Evolutionary conservation across 106 monocot species (phyloP).

Genomic region (Ottelia alismoides): DNA sequence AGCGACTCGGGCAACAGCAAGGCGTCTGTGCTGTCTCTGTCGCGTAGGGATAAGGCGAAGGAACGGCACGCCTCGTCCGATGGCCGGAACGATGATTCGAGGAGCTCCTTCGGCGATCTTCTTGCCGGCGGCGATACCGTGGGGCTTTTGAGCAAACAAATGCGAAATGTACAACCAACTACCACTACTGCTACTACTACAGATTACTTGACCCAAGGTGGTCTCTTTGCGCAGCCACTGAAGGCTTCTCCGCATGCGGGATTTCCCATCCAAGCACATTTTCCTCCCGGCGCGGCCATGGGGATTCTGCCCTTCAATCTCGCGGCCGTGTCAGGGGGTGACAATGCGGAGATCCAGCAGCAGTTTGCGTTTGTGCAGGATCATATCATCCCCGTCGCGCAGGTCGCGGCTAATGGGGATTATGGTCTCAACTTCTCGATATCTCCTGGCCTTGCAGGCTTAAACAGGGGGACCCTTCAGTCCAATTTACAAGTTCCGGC

Average conservation of each 20-base stretch:
- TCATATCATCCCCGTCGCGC: conserved; percentile 32
- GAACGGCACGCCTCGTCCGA: conserved; percentile 10
- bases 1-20: conserved; percentile 82
- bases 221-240: conserved; percentile 12
- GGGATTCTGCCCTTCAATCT: conserved; percentile 33
- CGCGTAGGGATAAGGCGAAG: conserved; percentile 50
- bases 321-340: conserved; percentile 20
- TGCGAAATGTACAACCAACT: too few species aligned
- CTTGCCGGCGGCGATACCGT: too few species aligned
- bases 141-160: too few species aligned
- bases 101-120: conserved; percentile 71
- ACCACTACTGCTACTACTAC: too few species aligned
- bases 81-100: conserved; percentile 14
- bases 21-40: conserved; percentile 64
- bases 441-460: conserved; percentile 55
- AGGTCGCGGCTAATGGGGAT: conserved; percentile 20
- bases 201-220: conserved; percentile 17
- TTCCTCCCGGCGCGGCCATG: conserved; percentile 39
- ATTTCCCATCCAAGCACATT: conserved; percentile 32
- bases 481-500: conserved; percentile 67
- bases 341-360: conserved; percentile 39
- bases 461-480: conserved; percentile 98
- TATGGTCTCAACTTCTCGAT: conserved; percentile 66
- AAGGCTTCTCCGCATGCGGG: conserved; percentile 17
- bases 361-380: conserved; percentile 57